A percentile compares a stretch with the other conserved stretches of the same genome.
phyloP scores from a whole-genome alignment of 129 eudicot genomes.

The Tanacetum coccineum region DNA sequence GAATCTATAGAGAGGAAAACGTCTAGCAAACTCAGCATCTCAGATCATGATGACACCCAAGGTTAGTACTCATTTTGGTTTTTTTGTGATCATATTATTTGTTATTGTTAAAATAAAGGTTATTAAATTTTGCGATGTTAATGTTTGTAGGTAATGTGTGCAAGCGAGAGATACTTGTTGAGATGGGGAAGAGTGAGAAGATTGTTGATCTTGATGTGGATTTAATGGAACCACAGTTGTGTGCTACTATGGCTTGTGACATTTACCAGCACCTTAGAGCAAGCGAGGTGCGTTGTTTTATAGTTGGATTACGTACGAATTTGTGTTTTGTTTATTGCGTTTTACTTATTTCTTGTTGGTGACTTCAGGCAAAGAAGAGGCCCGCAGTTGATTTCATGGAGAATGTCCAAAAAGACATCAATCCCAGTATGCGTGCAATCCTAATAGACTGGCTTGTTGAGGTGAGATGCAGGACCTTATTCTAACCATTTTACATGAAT shows the following conservation, averaged over 20 bases:
- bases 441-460: conserved; percentile 97
- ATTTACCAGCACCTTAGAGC: conserved; percentile 91
- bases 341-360: background rate
- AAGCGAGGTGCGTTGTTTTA: conserved; percentile 49
- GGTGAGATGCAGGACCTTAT: conserved; percentile 31
- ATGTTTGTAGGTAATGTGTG: conserved; percentile 45
- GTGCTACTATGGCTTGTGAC: conserved; percentile 97
- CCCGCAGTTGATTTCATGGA: conserved; percentile 86
- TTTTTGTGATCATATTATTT: background rate
- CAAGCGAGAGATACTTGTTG: conserved; percentile 76
- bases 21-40: conserved; percentile 53
- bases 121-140: background rate
- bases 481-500: no score
- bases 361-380: conserved; percentile 60
- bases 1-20: conserved; percentile 81
- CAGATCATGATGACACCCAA: conserved; percentile 54
- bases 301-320: background rate
- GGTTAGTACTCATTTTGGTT: conserved; percentile 31
- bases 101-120: background rate
- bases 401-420: conserved; percentile 87
- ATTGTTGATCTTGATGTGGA: conserved; percentile 72
- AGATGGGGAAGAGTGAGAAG: conserved; percentile 41
- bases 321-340: background rate
- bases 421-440: conserved; percentile 88
- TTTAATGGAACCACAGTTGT: conserved; percentile 79